These are phyloP conservation scores for Hypoxylon sp. DNA, from an alignment of 2,329 filamentous ascomycete species.

Conservation along the genomic window DNA sequence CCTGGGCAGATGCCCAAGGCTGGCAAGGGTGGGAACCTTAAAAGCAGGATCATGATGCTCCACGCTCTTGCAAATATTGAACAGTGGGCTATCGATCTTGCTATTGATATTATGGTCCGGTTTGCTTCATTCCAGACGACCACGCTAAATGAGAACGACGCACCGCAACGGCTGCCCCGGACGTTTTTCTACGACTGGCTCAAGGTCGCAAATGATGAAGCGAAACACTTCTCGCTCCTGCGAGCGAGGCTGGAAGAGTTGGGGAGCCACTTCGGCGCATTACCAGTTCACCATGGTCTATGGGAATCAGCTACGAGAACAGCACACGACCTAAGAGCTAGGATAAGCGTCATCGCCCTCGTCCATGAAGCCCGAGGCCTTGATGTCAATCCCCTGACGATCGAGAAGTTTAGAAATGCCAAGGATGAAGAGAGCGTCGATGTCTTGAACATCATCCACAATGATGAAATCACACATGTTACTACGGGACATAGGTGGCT, in stretches of 20 bases:
- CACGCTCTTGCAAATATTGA: conserved; percentile 65
- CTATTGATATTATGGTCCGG: conserved; percentile 63
- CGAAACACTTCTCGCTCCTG: conserved; percentile 63
- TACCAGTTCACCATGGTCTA: conserved; percentile 62
- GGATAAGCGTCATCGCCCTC: conserved; percentile 63
- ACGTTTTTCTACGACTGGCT: conserved; percentile 65
- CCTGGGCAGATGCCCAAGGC: conserved; percentile 59
- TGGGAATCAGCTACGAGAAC: conserved; percentile 62
- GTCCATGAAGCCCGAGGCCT: conserved; percentile 64
- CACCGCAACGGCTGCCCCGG: conserved; percentile 56
- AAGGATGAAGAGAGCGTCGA: conserved; percentile 60
- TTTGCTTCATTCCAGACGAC: conserved; percentile 61
- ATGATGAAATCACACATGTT: conserved; percentile 65
- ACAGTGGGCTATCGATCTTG: conserved; percentile 64
- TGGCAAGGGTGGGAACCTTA: conserved; percentile 60
- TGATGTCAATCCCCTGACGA: conserved; percentile 64
- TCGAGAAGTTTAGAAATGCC: conserved; percentile 61
- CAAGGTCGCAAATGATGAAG: conserved; percentile 64
- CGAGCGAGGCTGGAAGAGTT: conserved; percentile 62
- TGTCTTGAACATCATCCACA: conserved; percentile 61
- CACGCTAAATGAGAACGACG: conserved; percentile 35
- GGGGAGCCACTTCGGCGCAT: conserved; percentile 60
- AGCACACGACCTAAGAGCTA: conserved; percentile 60
- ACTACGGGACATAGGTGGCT: conserved; percentile 64
- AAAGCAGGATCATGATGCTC: conserved; percentile 62